These are phyloP conservation scores for Bipolaris cookei DNA, from an alignment of 2,329 filamentous ascomycete genomes.

Conservation along the genomic window DNA sequence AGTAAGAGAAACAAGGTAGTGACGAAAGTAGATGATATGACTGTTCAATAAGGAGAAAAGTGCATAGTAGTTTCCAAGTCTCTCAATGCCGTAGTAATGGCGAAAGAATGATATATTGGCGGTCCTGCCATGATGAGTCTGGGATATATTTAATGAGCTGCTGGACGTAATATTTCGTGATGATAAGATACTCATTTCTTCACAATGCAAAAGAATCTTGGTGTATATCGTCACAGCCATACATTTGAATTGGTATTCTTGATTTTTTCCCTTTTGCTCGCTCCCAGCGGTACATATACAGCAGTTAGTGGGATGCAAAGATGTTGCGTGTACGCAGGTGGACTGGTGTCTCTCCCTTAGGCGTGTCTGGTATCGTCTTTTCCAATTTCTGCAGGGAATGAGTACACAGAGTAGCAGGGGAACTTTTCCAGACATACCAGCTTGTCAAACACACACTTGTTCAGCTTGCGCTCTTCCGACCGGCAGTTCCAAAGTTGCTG, in stretches of 20 bases:
- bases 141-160: conserved; percentile 5
- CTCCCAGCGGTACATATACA: conserved; percentile 41
- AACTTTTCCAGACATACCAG: conserved; percentile 70
- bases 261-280: conserved; percentile 24
- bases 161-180: not conserved
- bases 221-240: conserved; percentile 1
- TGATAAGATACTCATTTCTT: conserved; percentile 11
- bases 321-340: conserved; percentile 58
- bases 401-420: not conserved
- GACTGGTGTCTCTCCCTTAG: conserved; percentile 56
- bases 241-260: conserved; percentile 21
- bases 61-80: not conserved
- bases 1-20: not conserved
- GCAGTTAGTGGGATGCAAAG: conserved; percentile 42
- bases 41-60: not conserved
- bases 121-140: not conserved
- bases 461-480: conserved; percentile 83
- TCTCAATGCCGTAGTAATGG: conserved; percentile 11
- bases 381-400: conserved; percentile 53
- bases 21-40: not conserved
- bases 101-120: not conserved
- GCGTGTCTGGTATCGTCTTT: conserved; percentile 60
- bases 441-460: conserved; percentile 95
- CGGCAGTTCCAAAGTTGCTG: conserved; percentile 97
- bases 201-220: conserved; percentile 23